Base-by-base conservation (phyloP, 345 rosid species). In the Trapa incisa region DNA sequence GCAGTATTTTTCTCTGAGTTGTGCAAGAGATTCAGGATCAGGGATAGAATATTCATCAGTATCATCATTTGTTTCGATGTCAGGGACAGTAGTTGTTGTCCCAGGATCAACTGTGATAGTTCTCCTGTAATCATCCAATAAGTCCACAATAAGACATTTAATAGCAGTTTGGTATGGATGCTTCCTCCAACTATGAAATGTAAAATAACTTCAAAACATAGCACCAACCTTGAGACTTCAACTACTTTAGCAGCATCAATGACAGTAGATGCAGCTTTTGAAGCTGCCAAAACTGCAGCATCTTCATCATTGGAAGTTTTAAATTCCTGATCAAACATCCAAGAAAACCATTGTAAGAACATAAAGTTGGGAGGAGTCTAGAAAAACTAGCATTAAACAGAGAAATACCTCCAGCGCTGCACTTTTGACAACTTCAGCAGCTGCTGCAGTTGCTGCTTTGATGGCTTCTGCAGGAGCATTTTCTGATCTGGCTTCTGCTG, bases 381-480 rank as follows among this genome's bases (percentile, higher is more conserved):
- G 16, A 41, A 5, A 41, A 65, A 47, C 71, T 15, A 68, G 66
- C 16, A 57, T 38, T 47, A 47, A 68, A 66, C 16, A 60, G 39
- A 57, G 37, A 71, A 64, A 47, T 70, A 78, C 99, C 96, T 94
- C 99, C 68, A 85, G 65, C 45, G 99, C 97, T 36, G 96, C 93
- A 74, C 84, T 87, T 76, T 84, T 94, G 69, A 94, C 99, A 76
- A 87, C 91, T 80, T 94, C 97, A 70, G 99, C 97, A 63, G 99
- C 97, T 62, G 89, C 87, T 61, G 92, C 96, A 10, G 95, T 86
- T 29, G 89, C 99, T 70, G 99, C 99, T 80, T 79, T 91, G 72
- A 87, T 77, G 61, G 99, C 99, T 73, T 87, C 99, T 37, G 64
- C 72, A 58, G 96, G 91, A 61, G 91, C 97, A 78, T 84, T 82